Evolutionary conservation across 805 yeast species (phyloP).

Genomic region (Sugiyamaella chiloensis): DNA sequence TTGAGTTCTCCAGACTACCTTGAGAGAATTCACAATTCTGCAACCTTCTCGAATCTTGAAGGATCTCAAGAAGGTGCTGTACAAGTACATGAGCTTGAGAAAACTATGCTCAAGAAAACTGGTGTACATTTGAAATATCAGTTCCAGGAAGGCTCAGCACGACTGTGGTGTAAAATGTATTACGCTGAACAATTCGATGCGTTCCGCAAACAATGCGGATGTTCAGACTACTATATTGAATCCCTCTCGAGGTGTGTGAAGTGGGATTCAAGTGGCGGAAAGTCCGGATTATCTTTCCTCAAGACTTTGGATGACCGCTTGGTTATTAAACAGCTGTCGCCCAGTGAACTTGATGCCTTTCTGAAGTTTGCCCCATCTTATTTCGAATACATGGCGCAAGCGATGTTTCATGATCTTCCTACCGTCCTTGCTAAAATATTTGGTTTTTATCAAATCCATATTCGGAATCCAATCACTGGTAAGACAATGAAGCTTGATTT

Average conservation of each 20-base stretch:
- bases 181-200: constrained; percentile 97
- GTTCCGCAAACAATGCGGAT: constrained; percentile 77
- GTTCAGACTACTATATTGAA: constrained; percentile 71
- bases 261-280: constrained; percentile 97
- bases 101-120: constrained; percentile 70
- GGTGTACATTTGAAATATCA: constrained; percentile 92
- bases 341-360: constrained; percentile 87
- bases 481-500: constrained; percentile 83
- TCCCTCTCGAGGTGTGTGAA: constrained; percentile 89
- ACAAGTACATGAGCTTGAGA: constrained; percentile 44
- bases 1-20: constrained; percentile 79
- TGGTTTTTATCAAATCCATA: constrained; percentile 93
- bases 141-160: constrained; percentile 79
- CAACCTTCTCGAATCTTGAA: constrained; percentile 8
- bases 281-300: constrained; percentile 90
- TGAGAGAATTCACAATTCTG: constrained; percentile 49
- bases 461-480: constrained; percentile 72
- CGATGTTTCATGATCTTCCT: constrained; percentile 89
- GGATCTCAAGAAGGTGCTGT: background rate
- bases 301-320: constrained; percentile 89
- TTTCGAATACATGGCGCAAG: constrained; percentile 93
- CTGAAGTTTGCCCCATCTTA: constrained; percentile 94
- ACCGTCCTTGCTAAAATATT: constrained; percentile 92
- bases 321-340: constrained; percentile 83
- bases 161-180: constrained; percentile 86